Percentiles rank a stretch among this genome's conserved stretches.
Conservation (phyloP, 352 stramenopile species). For the Elongisporangium senticosum region DNA sequence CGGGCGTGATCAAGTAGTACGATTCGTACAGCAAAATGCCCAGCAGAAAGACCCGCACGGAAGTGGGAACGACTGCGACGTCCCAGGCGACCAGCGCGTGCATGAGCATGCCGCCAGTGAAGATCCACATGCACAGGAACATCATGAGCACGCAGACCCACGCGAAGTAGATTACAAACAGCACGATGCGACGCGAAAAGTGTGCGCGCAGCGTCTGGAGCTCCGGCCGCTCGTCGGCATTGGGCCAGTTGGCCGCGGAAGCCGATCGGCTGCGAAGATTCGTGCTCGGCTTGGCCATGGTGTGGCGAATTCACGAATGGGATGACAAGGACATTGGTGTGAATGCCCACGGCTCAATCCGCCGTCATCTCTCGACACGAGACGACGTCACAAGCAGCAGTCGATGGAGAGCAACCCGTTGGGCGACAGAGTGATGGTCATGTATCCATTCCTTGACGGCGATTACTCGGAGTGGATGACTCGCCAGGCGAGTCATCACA, state of each 20-base stretch:
- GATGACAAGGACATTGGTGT: background rate
- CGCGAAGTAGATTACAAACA: constrained; percentile 26
- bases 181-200: constrained; percentile 18
- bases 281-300: background rate
- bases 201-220: constrained; percentile 12
- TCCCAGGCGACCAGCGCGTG: constrained; percentile 5
- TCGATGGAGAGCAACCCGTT: background rate
- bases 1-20: constrained; percentile 14
- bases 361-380: background rate
- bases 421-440: background rate
- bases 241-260: constrained; percentile 8
- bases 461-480: background rate
- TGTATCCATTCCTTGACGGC: background rate
- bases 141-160: constrained; percentile 25
- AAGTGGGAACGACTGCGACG: constrained; percentile 1
- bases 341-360: too few relatives aligned
- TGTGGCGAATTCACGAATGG: background rate
- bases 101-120: constrained; percentile 10
- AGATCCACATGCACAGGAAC: constrained; percentile 17
- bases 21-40: constrained; percentile 23
- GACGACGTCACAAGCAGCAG: background rate
- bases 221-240: constrained; percentile 8
- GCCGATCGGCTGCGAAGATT: constrained; percentile 1
- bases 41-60: constrained; percentile 9
- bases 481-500: background rate